A percentile compares a stretch with the other conserved stretches of the same genome.
phyloP scores from a whole-genome alignment of 1,284 basidiomycete species.

The Inonotus obliquus region DNA sequence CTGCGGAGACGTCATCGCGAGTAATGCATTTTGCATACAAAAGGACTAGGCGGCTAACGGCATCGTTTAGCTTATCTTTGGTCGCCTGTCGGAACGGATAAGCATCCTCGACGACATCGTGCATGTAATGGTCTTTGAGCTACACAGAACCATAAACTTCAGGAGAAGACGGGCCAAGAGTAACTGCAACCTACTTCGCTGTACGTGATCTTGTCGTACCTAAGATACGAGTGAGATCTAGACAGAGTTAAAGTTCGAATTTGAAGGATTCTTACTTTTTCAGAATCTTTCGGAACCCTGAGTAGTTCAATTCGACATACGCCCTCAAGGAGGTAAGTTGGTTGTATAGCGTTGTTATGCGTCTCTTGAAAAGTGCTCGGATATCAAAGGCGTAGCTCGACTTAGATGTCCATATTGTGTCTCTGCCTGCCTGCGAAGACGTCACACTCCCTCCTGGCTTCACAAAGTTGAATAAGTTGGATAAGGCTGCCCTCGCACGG shows the following conservation, averaged over 20 bases:
- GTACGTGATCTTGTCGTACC: constrained; percentile 94
- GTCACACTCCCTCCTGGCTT: constrained; percentile 43
- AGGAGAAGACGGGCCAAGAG: neutral
- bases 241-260: constrained; percentile 6
- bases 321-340: constrained; percentile 80
- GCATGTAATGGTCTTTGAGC: constrained; percentile 83
- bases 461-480: constrained; percentile 44
- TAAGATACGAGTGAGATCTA: constrained; percentile 26
- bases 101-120: constrained; percentile 65
- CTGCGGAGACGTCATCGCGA: constrained; percentile 65
- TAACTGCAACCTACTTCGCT: constrained; percentile 47
- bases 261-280: constrained; percentile 69
- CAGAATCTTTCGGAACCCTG: constrained; percentile 93
- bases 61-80: constrained; percentile 61
- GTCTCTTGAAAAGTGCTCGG: constrained; percentile 86
- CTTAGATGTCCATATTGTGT: constrained; percentile 76
- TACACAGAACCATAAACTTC: constrained; percentile 25
- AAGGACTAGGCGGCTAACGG: constrained; percentile 60
- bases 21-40: constrained; percentile 89
- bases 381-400: constrained; percentile 87
- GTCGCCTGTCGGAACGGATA: constrained; percentile 64
- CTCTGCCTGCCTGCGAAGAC: constrained; percentile 32
- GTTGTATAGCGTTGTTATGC: constrained; percentile 86
- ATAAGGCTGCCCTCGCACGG: constrained; percentile 36
- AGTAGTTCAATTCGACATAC: constrained; percentile 93